These are phyloP conservation scores for Marchantia polymorpha DNA, from an alignment of 225 moss, liverwort and hornwort species.

Conservation along the genomic window DNA sequence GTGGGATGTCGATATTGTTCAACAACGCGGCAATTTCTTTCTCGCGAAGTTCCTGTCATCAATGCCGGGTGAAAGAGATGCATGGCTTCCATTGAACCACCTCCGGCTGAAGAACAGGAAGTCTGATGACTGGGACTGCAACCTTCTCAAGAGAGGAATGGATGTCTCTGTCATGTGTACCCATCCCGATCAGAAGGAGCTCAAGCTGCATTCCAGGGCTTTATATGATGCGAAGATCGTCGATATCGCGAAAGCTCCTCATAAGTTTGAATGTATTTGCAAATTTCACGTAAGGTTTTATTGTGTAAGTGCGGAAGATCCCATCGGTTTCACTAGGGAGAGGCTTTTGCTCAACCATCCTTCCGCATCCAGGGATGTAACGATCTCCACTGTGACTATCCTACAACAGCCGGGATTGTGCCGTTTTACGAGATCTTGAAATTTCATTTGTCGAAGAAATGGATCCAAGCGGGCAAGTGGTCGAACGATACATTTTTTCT, in stretches of 20 bases:
- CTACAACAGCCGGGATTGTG: constrained; percentile 30
- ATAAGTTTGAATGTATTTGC: constrained; percentile 22
- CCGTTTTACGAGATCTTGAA: constrained; percentile 20
- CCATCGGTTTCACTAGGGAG: background rate
- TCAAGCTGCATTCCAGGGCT: constrained; percentile 3
- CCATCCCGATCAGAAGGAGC: constrained; percentile 29
- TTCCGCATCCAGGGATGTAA: background rate
- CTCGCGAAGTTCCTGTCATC: background rate
- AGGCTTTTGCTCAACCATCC: background rate
- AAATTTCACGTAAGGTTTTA: constrained; percentile 17
- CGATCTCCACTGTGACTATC: constrained; percentile 15
- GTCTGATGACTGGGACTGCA: constrained; percentile 39
- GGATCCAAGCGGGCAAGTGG: constrained; percentile 1
- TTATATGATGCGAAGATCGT: constrained; percentile 36
- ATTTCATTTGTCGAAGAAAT: constrained; percentile 10
- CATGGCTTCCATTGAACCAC: constrained; percentile 27
- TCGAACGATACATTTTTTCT: constrained; percentile 30
- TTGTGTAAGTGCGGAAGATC: background rate
- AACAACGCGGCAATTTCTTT: background rate
- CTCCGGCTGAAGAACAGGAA: constrained; percentile 30
- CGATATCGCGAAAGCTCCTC: background rate
- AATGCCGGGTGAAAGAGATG: background rate
- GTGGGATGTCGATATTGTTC: constrained; percentile 32
- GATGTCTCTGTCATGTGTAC: constrained; percentile 28
- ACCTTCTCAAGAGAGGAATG: constrained; percentile 25